Base-by-base conservation (phyloP, 108 stramenopile genomes). In the Cyclotella baltica region DNA sequence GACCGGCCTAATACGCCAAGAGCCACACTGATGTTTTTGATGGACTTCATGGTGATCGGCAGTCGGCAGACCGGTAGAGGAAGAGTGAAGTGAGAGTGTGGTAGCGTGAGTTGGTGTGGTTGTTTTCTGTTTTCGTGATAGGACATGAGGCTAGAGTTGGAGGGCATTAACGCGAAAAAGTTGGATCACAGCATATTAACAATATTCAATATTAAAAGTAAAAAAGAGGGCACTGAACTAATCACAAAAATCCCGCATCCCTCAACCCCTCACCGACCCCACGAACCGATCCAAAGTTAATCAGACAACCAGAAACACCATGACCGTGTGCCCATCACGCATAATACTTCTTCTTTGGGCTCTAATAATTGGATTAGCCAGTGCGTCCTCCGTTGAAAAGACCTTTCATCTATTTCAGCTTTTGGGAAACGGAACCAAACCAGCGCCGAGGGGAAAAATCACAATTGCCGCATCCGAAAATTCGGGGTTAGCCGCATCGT, bases 371-470 rank as follows among this genome's bases (percentile, higher is more conserved):
- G 65, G 20, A 56, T 48, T 36, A 19, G 31, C 62, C 33, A 29
- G n/a, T 31, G 25, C 71, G 38, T 61, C 78, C 43, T 51, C 68
- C 38, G 55, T 70, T 70, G 80, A 73, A 59, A 81, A 81, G 73
- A 70, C 80, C 0, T 81, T 75, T 48, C 64, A 68, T 30, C 37
- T 81, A 5, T 81, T 70, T 64, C 80, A 81, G 35, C 70, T 48
- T 62, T 59, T 81, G 18, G 80, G 80, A 11, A 59, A 65, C 29
- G 51, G 35, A 34, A 62, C 73, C n/a, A 65, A 53, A 51, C 67
- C 73, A 31, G 70, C 80, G 29, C 72, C 80, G 52, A 34, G 80
- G 37, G 80, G 80, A 43, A 74, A 29, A 43, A 75, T 81, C 36
- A 64, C 37, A 34, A 81, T 81, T 29, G 68, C 80, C 28, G 73